Evolutionary conservation across 352 stramenopile genomes (phyloP).

Genomic region (Pythium periplocum): DNA sequence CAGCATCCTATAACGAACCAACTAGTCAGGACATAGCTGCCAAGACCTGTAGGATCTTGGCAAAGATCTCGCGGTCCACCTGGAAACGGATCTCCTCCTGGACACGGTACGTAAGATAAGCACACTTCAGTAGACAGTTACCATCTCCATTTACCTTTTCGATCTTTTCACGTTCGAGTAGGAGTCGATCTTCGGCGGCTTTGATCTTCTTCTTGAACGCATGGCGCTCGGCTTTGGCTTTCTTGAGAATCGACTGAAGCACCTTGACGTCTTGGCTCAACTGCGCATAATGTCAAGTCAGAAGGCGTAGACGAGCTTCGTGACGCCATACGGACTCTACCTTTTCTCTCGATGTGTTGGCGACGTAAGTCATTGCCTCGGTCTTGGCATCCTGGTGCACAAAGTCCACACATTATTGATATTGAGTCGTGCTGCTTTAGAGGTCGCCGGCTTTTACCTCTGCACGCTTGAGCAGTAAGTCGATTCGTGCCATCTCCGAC

Average conservation of each 20-base stretch:
- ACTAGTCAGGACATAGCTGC: neutral
- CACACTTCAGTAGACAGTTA: neutral
- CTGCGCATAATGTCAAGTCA: constrained; percentile 14
- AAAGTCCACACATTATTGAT: too few relatives aligned
- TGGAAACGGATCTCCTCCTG: constrained; percentile 76
- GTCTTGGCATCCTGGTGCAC: constrained; percentile 49
- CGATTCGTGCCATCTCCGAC: constrained; percentile 61
- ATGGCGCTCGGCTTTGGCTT: constrained; percentile 74
- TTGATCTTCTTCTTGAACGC: constrained; percentile 82
- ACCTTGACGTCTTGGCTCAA: constrained; percentile 68
- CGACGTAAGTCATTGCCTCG: constrained; percentile 66
- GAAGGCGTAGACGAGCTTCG: too few relatives aligned
- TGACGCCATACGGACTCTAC: constrained; percentile 13
- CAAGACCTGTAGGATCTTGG: constrained; percentile 74
- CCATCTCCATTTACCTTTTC: constrained; percentile 37
- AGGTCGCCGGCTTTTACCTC: constrained; percentile 18
- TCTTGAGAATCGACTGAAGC: constrained; percentile 70
- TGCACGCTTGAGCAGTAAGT: constrained; percentile 71
- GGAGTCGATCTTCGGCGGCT: constrained; percentile 49
- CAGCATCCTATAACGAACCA: neutral
- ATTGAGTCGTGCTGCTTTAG: too few relatives aligned
- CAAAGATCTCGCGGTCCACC: constrained; percentile 81
- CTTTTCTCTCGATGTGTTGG: constrained; percentile 74
- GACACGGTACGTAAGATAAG: neutral
- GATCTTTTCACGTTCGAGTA: constrained; percentile 53